phyloP scores from a whole-genome alignment of 148 eudicot genomes.

The Diospyros kaki region DNA sequence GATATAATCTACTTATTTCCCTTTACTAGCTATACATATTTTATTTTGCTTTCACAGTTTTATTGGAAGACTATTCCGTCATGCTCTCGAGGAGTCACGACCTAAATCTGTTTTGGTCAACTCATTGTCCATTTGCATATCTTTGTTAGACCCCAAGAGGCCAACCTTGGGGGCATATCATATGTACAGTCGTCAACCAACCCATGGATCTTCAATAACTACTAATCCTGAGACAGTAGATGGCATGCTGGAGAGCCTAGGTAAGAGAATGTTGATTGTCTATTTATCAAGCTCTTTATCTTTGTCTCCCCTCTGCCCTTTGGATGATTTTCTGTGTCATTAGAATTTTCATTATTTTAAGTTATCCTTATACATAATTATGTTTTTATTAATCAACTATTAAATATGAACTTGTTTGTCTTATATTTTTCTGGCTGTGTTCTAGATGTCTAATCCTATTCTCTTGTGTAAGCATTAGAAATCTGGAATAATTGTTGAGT shows the following conservation, averaged over 20 bases:
- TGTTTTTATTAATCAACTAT: not conserved
- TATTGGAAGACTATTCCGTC: constrained; percentile 72
- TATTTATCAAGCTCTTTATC: not conserved
- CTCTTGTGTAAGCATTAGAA: no score
- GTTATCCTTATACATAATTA: not conserved
- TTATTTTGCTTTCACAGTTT: constrained; percentile 48
- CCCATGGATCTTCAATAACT: constrained; percentile 54
- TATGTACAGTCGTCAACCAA: constrained; percentile 64
- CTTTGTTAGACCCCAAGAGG: constrained; percentile 90
- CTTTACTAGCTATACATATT: constrained; percentile 5
- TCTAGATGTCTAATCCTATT: no score
- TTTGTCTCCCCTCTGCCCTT: not conserved
- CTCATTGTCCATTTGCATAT: constrained; percentile 84
- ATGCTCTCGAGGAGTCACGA: constrained; percentile 86
- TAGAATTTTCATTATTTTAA: not conserved
- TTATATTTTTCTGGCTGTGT: no score
- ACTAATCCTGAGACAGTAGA: constrained; percentile 75
- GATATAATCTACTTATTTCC: not conserved
- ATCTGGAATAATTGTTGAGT: no score
- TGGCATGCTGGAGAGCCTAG: constrained; percentile 86
- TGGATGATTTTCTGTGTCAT: not conserved
- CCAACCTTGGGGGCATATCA: constrained; percentile 62
- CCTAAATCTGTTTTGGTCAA: constrained; percentile 90
- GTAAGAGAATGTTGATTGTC: constrained; percentile 29
- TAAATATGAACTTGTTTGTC: no score